These are phyloP conservation scores for Zychaea mexicana DNA, from an alignment of 371 early-diverging fungal species.

Conservation along the genomic window DNA sequence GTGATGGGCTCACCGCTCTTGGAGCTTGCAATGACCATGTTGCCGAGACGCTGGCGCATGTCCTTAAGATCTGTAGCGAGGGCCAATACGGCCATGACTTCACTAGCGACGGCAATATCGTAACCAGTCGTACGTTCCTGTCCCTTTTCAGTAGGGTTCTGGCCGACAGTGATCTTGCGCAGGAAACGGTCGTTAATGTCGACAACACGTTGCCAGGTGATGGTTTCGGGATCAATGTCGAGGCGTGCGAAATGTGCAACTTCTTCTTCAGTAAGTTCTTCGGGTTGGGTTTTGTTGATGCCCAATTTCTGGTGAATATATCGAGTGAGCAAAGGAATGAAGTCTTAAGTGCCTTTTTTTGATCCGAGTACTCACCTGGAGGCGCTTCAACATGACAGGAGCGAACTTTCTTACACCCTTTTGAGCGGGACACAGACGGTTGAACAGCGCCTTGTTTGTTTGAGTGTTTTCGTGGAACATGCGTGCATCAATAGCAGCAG, in stretches of 20 bases:
- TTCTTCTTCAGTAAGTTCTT: slow-evolving; percentile 81
- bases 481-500: slow-evolving; percentile 97
- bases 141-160: slow-evolving; percentile 86
- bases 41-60: slow-evolving; percentile 90
- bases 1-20: slow-evolving; percentile 86
- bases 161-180: slow-evolving; percentile 87
- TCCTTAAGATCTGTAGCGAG: slow-evolving; percentile 86
- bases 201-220: slow-evolving; percentile 95
- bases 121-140: slow-evolving; percentile 88
- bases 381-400: slow-evolving; percentile 83
- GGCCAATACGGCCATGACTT: slow-evolving; percentile 97
- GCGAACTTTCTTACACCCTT: slow-evolving; percentile 84
- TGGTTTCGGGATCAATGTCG: slow-evolving; percentile 90
- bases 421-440: slow-evolving; percentile 86
- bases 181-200: slow-evolving; percentile 96
- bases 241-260: slow-evolving; percentile 79
- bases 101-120: slow-evolving; percentile 97
- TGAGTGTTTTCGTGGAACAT: slow-evolving; percentile 97
- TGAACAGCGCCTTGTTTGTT: slow-evolving; percentile 84
- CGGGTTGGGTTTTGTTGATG: slow-evolving; percentile 79
- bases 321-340: too few species aligned
- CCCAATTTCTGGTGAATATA: slow-evolving; percentile 66
- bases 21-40: slow-evolving; percentile 92
- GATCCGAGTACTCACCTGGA: slow-evolving; percentile 46
- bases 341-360: too few species aligned